Conservation (phyloP, 352 stramenopile species). For the Pythium sp. region DNA sequence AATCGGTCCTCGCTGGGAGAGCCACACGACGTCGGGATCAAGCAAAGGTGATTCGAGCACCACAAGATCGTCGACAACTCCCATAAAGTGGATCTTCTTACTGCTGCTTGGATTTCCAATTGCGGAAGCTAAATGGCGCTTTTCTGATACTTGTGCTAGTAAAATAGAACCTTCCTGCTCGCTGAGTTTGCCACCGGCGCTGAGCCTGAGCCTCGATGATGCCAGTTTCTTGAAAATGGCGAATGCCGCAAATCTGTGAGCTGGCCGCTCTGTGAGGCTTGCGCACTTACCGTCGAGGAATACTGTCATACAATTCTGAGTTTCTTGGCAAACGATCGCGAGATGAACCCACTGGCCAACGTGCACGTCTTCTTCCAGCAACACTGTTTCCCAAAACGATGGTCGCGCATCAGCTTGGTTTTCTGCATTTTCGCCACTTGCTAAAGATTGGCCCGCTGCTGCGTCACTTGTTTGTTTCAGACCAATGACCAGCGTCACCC, state of each 20-base stretch:
- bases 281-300: slow-evolving; percentile 5
- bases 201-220: background rate
- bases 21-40: slow-evolving; percentile 17
- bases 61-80: slow-evolving; percentile 33
- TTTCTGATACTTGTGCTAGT: too few species aligned
- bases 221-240: background rate
- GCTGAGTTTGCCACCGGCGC: slow-evolving; percentile 4
- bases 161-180: background rate
- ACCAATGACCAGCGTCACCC: background rate
- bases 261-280: background rate
- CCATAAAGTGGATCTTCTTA: slow-evolving; percentile 6
- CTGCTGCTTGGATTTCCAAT: background rate
- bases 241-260: background rate
- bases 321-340: background rate
- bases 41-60: slow-evolving; percentile 13
- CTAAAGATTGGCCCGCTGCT: background rate
- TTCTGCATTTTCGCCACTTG: background rate
- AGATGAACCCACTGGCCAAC: slow-evolving; percentile 11
- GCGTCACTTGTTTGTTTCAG: background rate
- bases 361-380: background rate
- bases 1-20: slow-evolving; percentile 25
- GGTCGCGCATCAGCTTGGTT: background rate
- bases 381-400: background rate
- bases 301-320: background rate
- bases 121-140: background rate